Percentiles rank a stretch among this genome's conserved stretches.
These are phyloP conservation scores for Xylaria nigripes DNA, from an alignment of 495 filamentous ascomycete genomes.

Conservation along the genomic window DNA sequence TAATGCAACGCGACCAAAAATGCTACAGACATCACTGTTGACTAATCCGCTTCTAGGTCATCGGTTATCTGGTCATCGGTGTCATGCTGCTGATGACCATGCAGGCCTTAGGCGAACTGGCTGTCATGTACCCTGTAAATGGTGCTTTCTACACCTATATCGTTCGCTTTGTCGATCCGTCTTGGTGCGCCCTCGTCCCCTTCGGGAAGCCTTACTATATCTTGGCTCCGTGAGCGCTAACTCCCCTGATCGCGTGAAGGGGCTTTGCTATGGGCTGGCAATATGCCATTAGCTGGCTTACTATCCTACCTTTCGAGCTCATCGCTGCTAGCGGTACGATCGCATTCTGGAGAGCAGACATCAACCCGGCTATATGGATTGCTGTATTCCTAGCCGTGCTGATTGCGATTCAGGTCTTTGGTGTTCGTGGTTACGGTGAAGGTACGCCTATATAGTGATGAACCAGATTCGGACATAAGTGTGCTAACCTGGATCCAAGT, in stretches of 20 bases:
- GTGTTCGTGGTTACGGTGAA: conserved; percentile 52
- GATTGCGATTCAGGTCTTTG: conserved; percentile 55
- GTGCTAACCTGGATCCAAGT: conserved; percentile 31
- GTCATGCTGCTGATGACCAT: conserved; percentile 39
- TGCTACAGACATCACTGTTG: not conserved
- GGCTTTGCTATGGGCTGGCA: conserved; percentile 77
- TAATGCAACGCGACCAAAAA: not conserved
- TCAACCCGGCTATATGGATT: conserved; percentile 48
- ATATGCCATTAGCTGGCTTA: conserved; percentile 54
- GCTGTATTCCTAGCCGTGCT: conserved; percentile 45
- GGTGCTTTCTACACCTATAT: conserved; percentile 52
- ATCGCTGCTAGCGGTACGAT: conserved; percentile 43
- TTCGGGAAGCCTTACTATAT: not conserved
- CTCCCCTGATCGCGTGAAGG: conserved; percentile 9
- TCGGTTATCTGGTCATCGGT: conserved; percentile 44
- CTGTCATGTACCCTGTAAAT: conserved; percentile 57
- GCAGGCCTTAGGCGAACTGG: conserved; percentile 59
- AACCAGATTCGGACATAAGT: conserved; percentile 16
- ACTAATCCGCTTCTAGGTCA: conserved; percentile 28
- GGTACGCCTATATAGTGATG: conserved; percentile 16
- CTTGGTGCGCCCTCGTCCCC: conserved; percentile 36
- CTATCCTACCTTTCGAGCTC: conserved; percentile 44
- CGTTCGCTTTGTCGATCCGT: conserved; percentile 59
- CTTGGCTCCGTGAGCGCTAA: not conserved
- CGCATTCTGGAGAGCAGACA: conserved; percentile 31